Evolutionary conservation across 1,139 yeast genomes (phyloP).

Genomic region (Geotrichum restrictum): DNA sequence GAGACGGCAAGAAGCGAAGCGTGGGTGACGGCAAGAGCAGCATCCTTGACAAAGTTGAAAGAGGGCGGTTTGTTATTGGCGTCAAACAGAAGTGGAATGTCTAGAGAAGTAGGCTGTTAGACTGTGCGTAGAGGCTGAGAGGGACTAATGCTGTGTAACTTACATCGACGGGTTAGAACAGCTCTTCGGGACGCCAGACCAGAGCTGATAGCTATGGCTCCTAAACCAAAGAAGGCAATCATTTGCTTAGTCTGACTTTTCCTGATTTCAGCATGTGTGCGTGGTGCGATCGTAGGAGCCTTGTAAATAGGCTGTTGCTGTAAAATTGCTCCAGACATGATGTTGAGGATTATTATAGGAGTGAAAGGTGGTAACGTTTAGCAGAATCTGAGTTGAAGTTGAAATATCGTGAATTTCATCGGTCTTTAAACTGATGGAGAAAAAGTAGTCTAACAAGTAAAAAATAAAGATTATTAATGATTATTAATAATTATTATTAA

Average conservation of each 20-base stretch:
- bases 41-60: slow-evolving; percentile 76
- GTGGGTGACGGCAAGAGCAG: slow-evolving; percentile 78
- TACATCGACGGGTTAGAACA: slow-evolving; percentile 65
- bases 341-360: neutral
- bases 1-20: slow-evolving; percentile 74
- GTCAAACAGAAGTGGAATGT: slow-evolving; percentile 71
- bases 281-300: slow-evolving; percentile 13
- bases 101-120: slow-evolving; percentile 29
- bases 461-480: too few relatives aligned
- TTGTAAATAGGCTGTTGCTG: slow-evolving; percentile 14
- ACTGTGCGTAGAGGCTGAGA: neutral
- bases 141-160: too few relatives aligned
- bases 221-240: slow-evolving; percentile 66
- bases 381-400: neutral
- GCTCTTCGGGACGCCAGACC: slow-evolving; percentile 74
- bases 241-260: slow-evolving; percentile 48
- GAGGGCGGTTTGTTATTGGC: slow-evolving; percentile 85
- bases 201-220: slow-evolving; percentile 66
- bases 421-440: neutral
- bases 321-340: slow-evolving; percentile 10
- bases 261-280: slow-evolving; percentile 10
- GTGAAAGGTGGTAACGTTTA: neutral
- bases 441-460: too few relatives aligned
- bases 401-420: too few relatives aligned
- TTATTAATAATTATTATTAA: too few relatives aligned